These are phyloP conservation scores for Suillus placidus DNA, from an alignment of 768 basidiomycete species.

Conservation along the genomic window DNA sequence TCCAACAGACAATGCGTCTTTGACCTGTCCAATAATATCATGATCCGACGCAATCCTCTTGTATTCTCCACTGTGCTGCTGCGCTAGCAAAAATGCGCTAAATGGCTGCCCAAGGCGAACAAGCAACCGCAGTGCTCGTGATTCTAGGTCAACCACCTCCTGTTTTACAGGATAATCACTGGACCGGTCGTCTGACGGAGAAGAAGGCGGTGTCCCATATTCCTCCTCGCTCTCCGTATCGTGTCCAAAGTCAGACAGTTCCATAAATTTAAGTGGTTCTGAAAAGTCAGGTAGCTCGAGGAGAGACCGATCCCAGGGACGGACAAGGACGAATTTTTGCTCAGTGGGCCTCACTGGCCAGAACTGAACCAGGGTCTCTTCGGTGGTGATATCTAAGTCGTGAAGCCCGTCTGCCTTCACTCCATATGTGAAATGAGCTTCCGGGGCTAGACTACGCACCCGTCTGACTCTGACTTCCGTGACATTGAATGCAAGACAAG, in stretches of 20 bases:
- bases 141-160: neutral
- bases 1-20: neutral
- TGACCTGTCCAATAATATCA: neutral
- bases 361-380: neutral
- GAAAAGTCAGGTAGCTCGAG: neutral
- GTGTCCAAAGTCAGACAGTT: neutral
- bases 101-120: no score
- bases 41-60: no score
- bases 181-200: neutral
- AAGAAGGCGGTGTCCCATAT: neutral
- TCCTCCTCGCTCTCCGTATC: neutral
- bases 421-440: neutral
- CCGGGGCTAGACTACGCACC: no score
- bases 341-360: neutral
- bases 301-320: neutral
- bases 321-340: neutral
- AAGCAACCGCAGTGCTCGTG: no score
- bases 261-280: no score
- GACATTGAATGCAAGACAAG: neutral
- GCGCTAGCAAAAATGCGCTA: no score
- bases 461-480: no score
- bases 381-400: neutral
- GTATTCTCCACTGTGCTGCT: no score
- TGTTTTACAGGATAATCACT: neutral
- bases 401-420: neutral